These are phyloP conservation scores for Venturia aucupariae DNA, from an alignment of 2,329 filamentous ascomycete species.

Conservation along the genomic window DNA sequence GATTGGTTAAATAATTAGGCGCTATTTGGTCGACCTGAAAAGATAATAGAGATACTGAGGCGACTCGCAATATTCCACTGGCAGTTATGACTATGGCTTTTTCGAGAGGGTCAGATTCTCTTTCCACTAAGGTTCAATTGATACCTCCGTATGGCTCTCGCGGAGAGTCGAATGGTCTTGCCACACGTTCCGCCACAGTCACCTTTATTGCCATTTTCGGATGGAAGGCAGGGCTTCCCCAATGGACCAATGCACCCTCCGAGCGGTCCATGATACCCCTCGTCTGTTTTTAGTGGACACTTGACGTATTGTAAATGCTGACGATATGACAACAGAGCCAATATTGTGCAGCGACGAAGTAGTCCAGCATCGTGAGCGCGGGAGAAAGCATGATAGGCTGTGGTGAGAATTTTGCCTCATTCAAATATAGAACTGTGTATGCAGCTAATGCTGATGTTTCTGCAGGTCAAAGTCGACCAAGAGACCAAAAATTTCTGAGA, in stretches of 20 bases:
- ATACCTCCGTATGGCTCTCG: no score
- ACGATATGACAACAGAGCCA: background rate
- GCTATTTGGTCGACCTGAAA: background rate
- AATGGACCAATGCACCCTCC: background rate
- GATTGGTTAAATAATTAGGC: constrained; percentile 44
- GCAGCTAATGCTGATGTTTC: background rate
- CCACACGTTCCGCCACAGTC: background rate
- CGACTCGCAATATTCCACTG: background rate
- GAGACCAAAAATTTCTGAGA: background rate
- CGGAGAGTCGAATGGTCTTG: background rate
- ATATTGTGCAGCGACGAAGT: background rate
- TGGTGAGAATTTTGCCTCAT: background rate
- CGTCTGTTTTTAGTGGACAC: no score
- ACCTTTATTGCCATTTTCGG: background rate
- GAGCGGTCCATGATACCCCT: no score
- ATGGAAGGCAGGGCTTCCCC: background rate
- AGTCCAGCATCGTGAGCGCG: background rate
- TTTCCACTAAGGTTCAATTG: background rate
- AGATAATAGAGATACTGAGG: background rate
- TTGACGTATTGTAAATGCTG: background rate
- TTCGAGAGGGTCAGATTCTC: background rate
- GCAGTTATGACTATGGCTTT: background rate
- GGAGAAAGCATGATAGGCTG: background rate
- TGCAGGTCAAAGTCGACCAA: background rate
- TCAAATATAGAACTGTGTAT: background rate